Evolutionary conservation across 768 basidiomycete species (phyloP).

Genomic region (Cyathus striatus): DNA sequence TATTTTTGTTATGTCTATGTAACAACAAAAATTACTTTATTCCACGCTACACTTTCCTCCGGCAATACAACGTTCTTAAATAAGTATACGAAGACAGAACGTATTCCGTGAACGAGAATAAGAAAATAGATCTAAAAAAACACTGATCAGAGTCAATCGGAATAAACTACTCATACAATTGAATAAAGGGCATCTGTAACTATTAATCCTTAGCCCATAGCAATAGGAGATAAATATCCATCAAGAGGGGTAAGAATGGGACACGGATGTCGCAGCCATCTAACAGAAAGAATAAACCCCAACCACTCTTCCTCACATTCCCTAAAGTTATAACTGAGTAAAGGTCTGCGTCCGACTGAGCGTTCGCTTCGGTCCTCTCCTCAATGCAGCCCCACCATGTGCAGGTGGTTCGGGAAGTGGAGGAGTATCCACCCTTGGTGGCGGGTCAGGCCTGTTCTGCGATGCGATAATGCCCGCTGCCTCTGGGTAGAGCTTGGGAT

Average conservation of each 20-base stretch:
- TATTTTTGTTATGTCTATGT: not conserved
- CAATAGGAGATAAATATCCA: not conserved
- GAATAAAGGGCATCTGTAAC: not conserved
- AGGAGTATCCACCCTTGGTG: not conserved
- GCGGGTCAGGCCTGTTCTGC: slow-evolving; percentile 6
- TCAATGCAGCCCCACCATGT: not conserved
- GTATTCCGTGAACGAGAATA: not conserved
- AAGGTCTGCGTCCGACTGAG: too few relatives aligned
- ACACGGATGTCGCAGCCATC: too few relatives aligned
- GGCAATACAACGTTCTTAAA: not conserved
- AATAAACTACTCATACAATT: not conserved
- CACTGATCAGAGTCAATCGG: too few relatives aligned
- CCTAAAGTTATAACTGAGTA: too few relatives aligned
- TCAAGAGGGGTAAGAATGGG: too few relatives aligned
- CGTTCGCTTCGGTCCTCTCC: too few relatives aligned
- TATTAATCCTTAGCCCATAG: not conserved
- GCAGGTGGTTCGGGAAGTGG: not conserved
- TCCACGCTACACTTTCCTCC: not conserved
- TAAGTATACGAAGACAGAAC: not conserved
- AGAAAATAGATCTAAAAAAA: not conserved
- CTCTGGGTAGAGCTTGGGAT: slow-evolving; percentile 18
- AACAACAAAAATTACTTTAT: not conserved
- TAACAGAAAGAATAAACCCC: too few relatives aligned
- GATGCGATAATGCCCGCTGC: slow-evolving; percentile 16
- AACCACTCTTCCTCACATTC: too few relatives aligned